Conservation (phyloP, 441 rosid species). For the Aleurites moluccanus region DNA sequence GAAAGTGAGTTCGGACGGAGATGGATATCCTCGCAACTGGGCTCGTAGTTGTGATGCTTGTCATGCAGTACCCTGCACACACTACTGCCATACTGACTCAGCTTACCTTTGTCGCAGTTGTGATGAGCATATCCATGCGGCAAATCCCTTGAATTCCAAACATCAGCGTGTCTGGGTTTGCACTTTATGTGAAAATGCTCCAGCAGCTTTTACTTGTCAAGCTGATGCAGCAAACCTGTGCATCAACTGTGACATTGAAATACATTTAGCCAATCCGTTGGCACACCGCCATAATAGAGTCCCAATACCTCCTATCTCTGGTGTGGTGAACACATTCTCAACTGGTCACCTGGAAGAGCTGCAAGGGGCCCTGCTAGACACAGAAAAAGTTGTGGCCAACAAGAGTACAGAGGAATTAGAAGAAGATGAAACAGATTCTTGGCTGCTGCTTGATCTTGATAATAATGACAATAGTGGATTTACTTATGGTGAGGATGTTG, state of each 20-base stretch:
- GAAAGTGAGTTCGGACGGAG: conserved; percentile 11
- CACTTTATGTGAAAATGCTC: conserved; percentile 31
- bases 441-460: conserved; percentile 37
- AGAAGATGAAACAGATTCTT: conserved; percentile 32
- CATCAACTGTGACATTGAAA: conserved; percentile 31
- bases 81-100: conserved; percentile 33
- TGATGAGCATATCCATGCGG: conserved; percentile 27
- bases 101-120: conserved; percentile 30
- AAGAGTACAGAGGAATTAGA: conserved; percentile 7
- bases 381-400: conserved; percentile 14
- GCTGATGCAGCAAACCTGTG: conserved; percentile 42
- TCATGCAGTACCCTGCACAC: conserved; percentile 26
- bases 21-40: conserved; percentile 20
- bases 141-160: conserved; percentile 12
- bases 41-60: conserved; percentile 30
- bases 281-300: no score
- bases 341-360: conserved; percentile 18
- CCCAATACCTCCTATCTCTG: conserved; percentile 29
- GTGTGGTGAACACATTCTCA: conserved; percentile 8
- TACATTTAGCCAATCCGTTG: conserved; percentile 32
- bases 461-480: conserved; percentile 26
- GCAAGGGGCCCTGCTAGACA: no score
- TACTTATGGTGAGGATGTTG: conserved; percentile 19
- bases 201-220: conserved; percentile 35
- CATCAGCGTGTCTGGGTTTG: conserved; percentile 39